Conservation (phyloP, 2,329 filamentous ascomycete species). For the Colletotrichum tabaci region DNA sequence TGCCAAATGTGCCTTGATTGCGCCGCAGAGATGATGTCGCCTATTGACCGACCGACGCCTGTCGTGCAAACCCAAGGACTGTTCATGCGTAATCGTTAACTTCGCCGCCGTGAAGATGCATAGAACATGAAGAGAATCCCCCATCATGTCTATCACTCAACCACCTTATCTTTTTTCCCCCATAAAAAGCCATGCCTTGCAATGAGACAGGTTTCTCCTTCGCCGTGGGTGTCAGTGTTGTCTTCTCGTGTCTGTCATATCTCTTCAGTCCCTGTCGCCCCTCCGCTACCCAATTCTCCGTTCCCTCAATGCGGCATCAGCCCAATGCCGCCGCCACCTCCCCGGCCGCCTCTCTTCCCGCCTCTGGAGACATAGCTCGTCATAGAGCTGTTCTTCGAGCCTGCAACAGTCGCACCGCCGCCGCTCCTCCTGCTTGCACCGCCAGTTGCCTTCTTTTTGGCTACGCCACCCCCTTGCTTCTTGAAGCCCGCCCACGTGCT, state of each 20-base stretch:
- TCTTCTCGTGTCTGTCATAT: not conserved
- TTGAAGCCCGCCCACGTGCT: slow-evolving; percentile 26
- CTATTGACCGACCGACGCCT: slow-evolving; percentile 19
- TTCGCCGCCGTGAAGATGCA: slow-evolving; percentile 8
- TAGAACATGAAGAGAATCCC: not conserved
- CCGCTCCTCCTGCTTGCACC: slow-evolving; percentile 35
- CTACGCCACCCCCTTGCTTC: slow-evolving; percentile 40
- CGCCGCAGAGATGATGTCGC: slow-evolving; percentile 23
- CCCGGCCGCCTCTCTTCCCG: slow-evolving; percentile 42
- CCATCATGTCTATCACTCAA: not conserved
- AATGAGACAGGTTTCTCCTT: not conserved
- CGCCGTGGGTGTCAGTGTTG: not conserved
- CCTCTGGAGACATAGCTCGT: slow-evolving; percentile 48
- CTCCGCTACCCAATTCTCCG: not conserved
- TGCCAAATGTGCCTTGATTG: slow-evolving; percentile 18
- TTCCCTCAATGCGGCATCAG: slow-evolving; percentile 55
- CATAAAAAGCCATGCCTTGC: slow-evolving; percentile 11
- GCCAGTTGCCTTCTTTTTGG: slow-evolving; percentile 42
- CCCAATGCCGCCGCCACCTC: slow-evolving; percentile 51
- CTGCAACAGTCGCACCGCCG: slow-evolving; percentile 26
- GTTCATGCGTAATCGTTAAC: slow-evolving; percentile 2
- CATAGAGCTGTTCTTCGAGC: slow-evolving; percentile 28
- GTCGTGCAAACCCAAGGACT: slow-evolving; percentile 19
- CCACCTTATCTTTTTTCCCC: not conserved
- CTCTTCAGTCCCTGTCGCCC: not conserved